phyloP scores from a whole-genome alignment of 176 grass and related monocot species.

The Triticum monococcum region DNA sequence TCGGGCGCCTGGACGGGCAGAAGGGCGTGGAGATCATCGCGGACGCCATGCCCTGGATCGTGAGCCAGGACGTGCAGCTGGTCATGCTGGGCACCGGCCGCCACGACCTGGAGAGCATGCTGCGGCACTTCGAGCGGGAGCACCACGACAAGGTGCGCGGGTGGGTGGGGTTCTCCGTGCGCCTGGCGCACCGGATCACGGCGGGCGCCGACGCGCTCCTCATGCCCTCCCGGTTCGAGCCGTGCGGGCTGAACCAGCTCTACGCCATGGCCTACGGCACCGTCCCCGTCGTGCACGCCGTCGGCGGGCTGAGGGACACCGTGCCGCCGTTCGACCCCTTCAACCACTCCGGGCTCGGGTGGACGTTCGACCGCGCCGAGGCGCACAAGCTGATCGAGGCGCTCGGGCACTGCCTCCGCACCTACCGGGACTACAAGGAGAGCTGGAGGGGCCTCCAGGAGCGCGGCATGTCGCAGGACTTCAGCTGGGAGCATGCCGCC shows the following conservation, averaged over 20 bases:
- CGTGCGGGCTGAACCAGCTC: conserved; percentile 94
- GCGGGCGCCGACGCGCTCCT: conserved; percentile 76
- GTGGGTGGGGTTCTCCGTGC: conserved; percentile 88
- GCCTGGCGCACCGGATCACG: conserved; percentile 79
- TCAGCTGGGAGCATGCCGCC: conserved; percentile 88
- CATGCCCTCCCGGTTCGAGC: conserved; percentile 96
- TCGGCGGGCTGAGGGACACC: conserved; percentile 86
- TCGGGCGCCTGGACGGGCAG: conserved; percentile 79
- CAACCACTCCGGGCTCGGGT: conserved; percentile 55
- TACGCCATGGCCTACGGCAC: conserved; percentile 93
- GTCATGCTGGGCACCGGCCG: conserved; percentile 82
- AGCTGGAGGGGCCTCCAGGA: conserved; percentile 77
- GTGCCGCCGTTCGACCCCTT: conserved; percentile 76
- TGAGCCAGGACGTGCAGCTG: conserved; percentile 81
- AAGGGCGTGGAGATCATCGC: conserved; percentile 92
- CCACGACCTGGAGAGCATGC: conserved; percentile 73
- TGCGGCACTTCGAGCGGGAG: conserved; percentile 45
- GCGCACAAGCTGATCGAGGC: conserved; percentile 60
- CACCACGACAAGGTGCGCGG: conserved; percentile 61
- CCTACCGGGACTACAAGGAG: conserved; percentile 57
- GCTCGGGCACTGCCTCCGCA: conserved; percentile 68
- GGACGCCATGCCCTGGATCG: conserved; percentile 85
- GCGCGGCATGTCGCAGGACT: conserved; percentile 76
- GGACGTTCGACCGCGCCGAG: conserved; percentile 90
- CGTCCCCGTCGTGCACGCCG: conserved; percentile 86